Evolutionary conservation across 2,329 filamentous ascomycete genomes (phyloP), one percentile per base, ranked within the genome.

Genomic region (Sarocladium oryzae): DNA sequence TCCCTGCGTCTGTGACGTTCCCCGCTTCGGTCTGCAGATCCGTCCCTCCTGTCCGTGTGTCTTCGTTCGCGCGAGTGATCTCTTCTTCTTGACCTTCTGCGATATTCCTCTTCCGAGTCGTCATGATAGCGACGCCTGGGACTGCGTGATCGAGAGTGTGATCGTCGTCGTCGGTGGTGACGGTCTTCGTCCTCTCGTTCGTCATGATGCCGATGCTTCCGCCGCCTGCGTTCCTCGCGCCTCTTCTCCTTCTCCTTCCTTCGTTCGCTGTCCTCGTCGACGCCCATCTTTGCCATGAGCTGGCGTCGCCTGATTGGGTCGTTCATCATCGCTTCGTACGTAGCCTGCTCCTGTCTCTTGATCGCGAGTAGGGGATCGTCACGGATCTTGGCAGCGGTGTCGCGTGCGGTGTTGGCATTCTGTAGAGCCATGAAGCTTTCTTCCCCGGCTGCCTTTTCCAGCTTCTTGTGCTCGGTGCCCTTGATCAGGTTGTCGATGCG

Each of bases 291-390:
- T 1, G 79, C 77, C 23, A 93, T 74, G 28, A 95, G 65, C 61
- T 88, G 81, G 53, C 78, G 74, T 56, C 85, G 75, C 69, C 79
- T 84, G 56, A 80, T 76, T 0, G 86, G 85, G 60, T 89, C 86
- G 58, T 84, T 88, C 81, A 88, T 90, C 81, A 89, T 85, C 8
- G 83, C 79, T 59, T 86, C 83, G 63, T 89, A 89, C 2, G 86
- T 84, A 24, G 85, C 84, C 66, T 92, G 88, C 65, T 97, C 91
- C 64, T 95, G 86, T 64, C 84, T 87, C 76, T 95, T 96, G 66
- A 99, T 96, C 21, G 91, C 89, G 30, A 97, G 73, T 61, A 99
- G 76, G 0, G 93, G 93, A 64, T 99, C 93, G 57, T 95, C 88
- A 56, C 90, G 78, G 43, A 97, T 84, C 72, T 99, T 99, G 45